Evolutionary conservation across 192 early-diverging fungal genomes (phyloP), one percentile per base, ranked within the genome.

Genomic region (Phlyctochytrium arcticum): DNA sequence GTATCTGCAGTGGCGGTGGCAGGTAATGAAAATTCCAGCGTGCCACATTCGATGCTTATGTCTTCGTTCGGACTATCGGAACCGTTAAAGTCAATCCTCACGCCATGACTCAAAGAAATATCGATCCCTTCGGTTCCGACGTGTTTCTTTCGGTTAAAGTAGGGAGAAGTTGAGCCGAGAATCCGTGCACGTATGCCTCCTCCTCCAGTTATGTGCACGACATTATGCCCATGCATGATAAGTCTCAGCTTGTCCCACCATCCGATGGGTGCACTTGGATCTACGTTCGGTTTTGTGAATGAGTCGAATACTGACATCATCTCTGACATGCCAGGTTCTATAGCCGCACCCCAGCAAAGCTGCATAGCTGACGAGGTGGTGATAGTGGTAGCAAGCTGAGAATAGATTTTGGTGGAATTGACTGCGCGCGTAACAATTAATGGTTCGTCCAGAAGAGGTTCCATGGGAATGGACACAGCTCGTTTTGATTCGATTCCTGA

Each of bases 241-340:
- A 81, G 39, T 6, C 82, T 51, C 26, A 79, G 51, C 53, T 84
- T 84, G 54, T 84, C 82, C 82, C 82, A 84, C 82, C 82, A 81
- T 3, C 77, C 78, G 29, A 80, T 65, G 2, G 77, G 79, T 3
- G 67, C 63, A 64, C 75, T 77, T 23, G 79, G 79, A 69, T 84
- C 82, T 5, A 73, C 61, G 23, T 69, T 71, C 8, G 75, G 69
- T 37, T 73, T 74, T 10, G 82, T 81, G 47, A 84, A 81, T 0
- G 64, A 72, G 36, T 84, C 82, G 26, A 84, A 48, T 10, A 79
- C 73, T 5, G 63, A 46, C 39, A 76, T 72, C 63, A 80, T 61
- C 62, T 83, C 75, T 8, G 78, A 69, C 34, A 83, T 59, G 3
- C 62, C 49, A 15, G 71, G 69, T 62, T 83, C 81, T 19, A 67